Percentiles rank a stretch among this genome's conserved stretches.
Evolutionary conservation across 352 stramenopile genomes (phyloP).

Genomic region (Blastocystis hominis): DNA sequence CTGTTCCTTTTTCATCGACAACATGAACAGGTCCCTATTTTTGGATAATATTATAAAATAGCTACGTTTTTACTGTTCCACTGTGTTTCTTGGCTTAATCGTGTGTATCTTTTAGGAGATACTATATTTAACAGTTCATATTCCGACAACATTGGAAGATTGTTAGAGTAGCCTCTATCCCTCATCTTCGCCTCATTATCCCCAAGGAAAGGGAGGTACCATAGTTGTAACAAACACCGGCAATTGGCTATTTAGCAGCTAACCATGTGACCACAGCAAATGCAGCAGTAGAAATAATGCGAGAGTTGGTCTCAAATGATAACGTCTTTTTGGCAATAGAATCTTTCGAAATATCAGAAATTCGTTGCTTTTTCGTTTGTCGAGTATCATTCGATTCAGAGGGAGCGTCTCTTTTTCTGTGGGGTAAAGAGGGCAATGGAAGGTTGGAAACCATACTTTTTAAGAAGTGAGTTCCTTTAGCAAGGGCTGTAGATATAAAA

Average conservation of each 20-base stretch:
- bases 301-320: background rate
- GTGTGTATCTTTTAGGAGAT: slow-evolving; percentile 2
- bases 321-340: background rate
- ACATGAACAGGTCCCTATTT: background rate
- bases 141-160: slow-evolving; percentile 19
- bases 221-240: background rate
- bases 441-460: background rate
- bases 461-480: no score
- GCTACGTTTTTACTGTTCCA: background rate
- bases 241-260: background rate
- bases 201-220: background rate
- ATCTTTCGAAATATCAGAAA: background rate
- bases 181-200: background rate
- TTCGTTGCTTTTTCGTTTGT: background rate
- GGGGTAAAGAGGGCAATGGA: background rate
- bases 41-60: background rate
- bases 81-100: background rate
- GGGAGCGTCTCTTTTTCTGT: background rate
- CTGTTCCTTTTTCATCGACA: background rate
- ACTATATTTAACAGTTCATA: slow-evolving; percentile 43
- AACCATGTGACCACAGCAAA: background rate
- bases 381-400: background rate
- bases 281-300: background rate
- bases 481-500: no score
- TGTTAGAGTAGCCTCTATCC: background rate